Evolutionary conservation across 1,139 yeast genomes (phyloP).

Genomic region (Suhomyces taliae): DNA sequence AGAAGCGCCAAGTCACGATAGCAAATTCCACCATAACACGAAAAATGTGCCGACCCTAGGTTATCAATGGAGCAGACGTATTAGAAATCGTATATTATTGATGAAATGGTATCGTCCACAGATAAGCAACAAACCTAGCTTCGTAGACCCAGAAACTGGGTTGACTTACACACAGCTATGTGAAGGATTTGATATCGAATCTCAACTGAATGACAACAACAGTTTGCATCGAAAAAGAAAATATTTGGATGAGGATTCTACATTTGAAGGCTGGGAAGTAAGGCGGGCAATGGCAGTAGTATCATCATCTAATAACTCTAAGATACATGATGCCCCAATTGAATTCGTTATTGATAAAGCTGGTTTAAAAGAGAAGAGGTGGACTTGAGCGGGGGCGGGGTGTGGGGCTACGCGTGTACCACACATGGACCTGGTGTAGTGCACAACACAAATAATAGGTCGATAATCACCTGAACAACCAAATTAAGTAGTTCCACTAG

Average conservation of each 20-base stretch:
- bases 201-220: background rate
- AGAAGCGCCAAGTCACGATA: too few species aligned
- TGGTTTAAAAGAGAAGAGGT: background rate
- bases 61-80: constrained; percentile 39
- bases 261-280: constrained; percentile 29
- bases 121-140: constrained; percentile 1
- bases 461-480: constrained; percentile 20
- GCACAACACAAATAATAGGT: background rate
- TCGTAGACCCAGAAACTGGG: constrained; percentile 16
- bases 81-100: constrained; percentile 32
- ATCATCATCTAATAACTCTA: constrained; percentile 15
- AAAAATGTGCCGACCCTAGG: constrained; percentile 42
- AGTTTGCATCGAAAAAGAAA: constrained; percentile 1
- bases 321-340: background rate
- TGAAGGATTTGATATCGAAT: constrained; percentile 14
- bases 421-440: background rate
- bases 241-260: background rate
- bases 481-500: background rate
- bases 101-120: constrained; percentile 36
- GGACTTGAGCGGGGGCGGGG: background rate
- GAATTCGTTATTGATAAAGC: background rate
- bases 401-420: background rate
- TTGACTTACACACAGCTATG: constrained; percentile 16
- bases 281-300: constrained; percentile 31
- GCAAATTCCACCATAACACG: background rate